phyloP scores from a whole-genome alignment of 768 basidiomycete species.

The Tephrocybe sp. region DNA sequence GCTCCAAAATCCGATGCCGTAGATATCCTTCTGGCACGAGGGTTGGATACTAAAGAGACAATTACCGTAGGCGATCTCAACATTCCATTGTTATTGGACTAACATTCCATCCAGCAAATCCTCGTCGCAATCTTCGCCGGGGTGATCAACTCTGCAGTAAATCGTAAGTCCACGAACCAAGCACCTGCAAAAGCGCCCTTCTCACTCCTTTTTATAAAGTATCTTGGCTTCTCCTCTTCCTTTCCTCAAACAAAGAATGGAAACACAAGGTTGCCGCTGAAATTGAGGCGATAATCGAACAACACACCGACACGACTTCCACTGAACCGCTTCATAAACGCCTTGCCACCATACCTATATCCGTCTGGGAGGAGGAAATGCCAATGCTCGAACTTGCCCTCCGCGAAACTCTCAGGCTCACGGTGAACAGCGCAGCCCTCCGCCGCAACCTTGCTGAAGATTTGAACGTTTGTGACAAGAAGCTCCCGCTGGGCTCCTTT shows the following conservation, averaged over 20 bases:
- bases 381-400: conserved; percentile 34
- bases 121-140: conserved; percentile 34
- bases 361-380: conserved; percentile 39
- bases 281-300: conserved; percentile 25
- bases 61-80: conserved; percentile 19
- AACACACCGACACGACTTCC: conserved; percentile 24
- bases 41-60: conserved; percentile 17
- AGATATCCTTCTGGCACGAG: conserved; percentile 17
- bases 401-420: conserved; percentile 38
- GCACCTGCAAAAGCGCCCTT: not conserved
- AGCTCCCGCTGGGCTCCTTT: conserved; percentile 30
- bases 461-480: conserved; percentile 21
- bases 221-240: conserved; percentile 34
- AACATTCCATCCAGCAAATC: conserved; percentile 19
- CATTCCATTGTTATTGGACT: not conserved
- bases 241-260: conserved; percentile 33
- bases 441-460: conserved; percentile 33
- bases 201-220: conserved; percentile 17
- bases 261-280: conserved; percentile 28
- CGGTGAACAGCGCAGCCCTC: conserved; percentile 25
- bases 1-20: conserved; percentile 14
- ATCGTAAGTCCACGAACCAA: conserved; percentile 22
- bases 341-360: conserved; percentile 31
- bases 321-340: conserved; percentile 31
- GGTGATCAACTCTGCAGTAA: conserved; percentile 33